Base-by-base conservation (phyloP, 306 rosid genomes). In the Vicia faba region DNA sequence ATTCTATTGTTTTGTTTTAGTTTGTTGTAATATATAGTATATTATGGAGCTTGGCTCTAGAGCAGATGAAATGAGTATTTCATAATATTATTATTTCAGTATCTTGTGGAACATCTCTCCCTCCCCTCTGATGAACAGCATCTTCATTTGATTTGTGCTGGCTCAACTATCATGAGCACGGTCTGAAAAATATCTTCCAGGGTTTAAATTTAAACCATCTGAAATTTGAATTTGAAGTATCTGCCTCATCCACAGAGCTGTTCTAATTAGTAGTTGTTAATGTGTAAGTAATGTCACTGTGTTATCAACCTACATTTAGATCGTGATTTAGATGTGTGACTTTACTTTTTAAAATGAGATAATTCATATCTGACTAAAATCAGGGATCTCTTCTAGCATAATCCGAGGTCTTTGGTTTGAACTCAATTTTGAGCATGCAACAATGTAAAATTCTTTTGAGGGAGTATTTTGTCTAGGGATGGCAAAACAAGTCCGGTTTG, bases 1-100 rank as follows among this genome's bases (percentile, higher is more conserved):
- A 80, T 80, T 68, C 67, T 72, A 65, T 75, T 75, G 39, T 51
- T 38, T 7, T 33, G 38, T 61, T 74, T 51, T 48, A 66, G 57
- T 44, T 65, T 81, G 70, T 78, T 74, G 83, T 72, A 78, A 62
- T 74, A 60, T 73, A 55, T 55, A 49, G 64, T 28, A 64, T 50
- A 23, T 55, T 19, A 13, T 62, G 10, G 45, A 28, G 75, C 71
- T 66, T 78, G 40, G 64, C 61, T 75, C 68, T 64, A 38, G 78
- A 72, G 31, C 45, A n/a, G 60, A 56, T 40, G 49, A 11, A 36
- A 48, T 49, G 69, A 64, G 19, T 61, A 48, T 36, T 66, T 57
- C 43, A 61, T 29, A 46, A 35, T 28, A 13, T 53, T 46, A 48
- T 28, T 38, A 9, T 55, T 9, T 5, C 10, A 61, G 46, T 51